These are phyloP conservation scores for Aristolochia fimbriata DNA, from an alignment of 164 flowering plant genomes.

Conservation along the genomic window DNA sequence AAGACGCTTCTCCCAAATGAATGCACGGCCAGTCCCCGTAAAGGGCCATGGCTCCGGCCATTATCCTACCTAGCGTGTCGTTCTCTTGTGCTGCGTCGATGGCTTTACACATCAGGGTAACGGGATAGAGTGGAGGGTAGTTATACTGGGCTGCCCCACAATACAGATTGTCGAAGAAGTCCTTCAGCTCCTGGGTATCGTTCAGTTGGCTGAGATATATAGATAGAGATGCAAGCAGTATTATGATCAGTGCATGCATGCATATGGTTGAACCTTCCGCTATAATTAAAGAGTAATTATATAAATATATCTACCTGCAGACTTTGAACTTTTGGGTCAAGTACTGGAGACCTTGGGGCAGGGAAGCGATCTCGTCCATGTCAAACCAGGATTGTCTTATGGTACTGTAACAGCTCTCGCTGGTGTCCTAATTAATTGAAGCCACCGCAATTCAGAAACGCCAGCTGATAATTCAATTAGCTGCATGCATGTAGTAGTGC, in stretches of 20 bases:
- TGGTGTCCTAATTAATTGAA: slow-evolving; percentile 29
- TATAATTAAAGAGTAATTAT: too few species aligned
- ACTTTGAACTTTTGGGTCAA: slow-evolving; percentile 39
- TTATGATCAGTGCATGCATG: too few species aligned
- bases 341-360: slow-evolving; percentile 30
- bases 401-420: slow-evolving; percentile 39
- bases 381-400: slow-evolving; percentile 40
- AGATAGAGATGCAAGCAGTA: neutral
- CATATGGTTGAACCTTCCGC: too few species aligned
- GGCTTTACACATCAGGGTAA: slow-evolving; percentile 19
- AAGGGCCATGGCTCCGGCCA: slow-evolving; percentile 21
- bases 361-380: slow-evolving; percentile 36
- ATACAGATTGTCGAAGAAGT: slow-evolving; percentile 14
- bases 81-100: slow-evolving; percentile 26
- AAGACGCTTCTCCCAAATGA: neutral
- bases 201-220: slow-evolving; percentile 21
- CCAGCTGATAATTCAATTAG: too few species aligned
- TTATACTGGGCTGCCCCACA: slow-evolving; percentile 26
- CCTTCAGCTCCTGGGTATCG: slow-evolving; percentile 16
- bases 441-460: too few species aligned
- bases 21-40: slow-evolving; percentile 12
- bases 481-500: neutral
- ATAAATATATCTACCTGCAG: too few species aligned
- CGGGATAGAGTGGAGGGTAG: slow-evolving; percentile 18
- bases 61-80: slow-evolving; percentile 19